Conservation (phyloP, 208 protist genomes). For the Porcisia deanei region DNA sequence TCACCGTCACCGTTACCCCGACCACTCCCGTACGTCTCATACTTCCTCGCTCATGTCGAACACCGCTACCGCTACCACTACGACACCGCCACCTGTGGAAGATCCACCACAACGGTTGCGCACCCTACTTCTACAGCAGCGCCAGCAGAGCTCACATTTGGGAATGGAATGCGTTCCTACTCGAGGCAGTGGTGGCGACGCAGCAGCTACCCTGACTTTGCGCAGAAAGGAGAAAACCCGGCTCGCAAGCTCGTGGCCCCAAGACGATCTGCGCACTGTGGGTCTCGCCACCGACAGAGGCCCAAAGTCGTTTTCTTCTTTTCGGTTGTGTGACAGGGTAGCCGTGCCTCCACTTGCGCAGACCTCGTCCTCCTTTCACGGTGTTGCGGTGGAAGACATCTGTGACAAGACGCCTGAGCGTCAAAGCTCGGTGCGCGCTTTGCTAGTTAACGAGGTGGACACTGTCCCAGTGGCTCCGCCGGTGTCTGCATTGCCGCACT, state of each 20-base stretch:
- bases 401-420: background rate
- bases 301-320: too few relatives aligned
- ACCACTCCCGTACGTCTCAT: constrained; percentile 2
- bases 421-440: background rate
- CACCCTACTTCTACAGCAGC: background rate
- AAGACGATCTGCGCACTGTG: background rate
- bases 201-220: background rate
- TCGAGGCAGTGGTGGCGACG: background rate
- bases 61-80: constrained; percentile 2
- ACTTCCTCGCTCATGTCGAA: background rate
- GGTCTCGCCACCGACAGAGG: too few relatives aligned
- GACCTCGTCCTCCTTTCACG: too few relatives aligned
- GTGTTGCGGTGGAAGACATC: background rate
- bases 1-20: background rate
- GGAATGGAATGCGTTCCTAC: background rate
- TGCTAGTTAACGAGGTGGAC: background rate
- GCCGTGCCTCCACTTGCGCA: too few relatives aligned
- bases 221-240: background rate
- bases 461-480: background rate
- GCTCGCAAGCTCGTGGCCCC: constrained; percentile 4
- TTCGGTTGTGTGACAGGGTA: too few relatives aligned
- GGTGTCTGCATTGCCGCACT: background rate
- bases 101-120: background rate
- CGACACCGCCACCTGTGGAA: background rate
- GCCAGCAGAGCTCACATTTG: background rate